Base-by-base conservation (phyloP, 192 early-diverging fungal genomes). In the Coemansia sp. region DNA sequence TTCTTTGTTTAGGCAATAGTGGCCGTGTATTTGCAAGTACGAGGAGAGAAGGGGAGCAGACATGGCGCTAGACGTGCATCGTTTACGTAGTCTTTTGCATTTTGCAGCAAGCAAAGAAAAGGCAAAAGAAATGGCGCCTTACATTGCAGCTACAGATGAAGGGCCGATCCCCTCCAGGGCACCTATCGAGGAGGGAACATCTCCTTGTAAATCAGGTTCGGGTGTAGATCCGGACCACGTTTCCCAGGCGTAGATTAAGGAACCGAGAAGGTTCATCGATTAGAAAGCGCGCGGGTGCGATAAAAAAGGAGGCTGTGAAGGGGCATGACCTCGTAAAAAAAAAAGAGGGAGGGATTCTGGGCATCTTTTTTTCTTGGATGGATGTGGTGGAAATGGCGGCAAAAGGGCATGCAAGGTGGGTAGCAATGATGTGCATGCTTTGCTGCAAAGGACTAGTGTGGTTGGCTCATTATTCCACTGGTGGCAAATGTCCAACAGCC, bases 51-150 rank as follows among this genome's bases (percentile, higher is more conserved):
- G 31, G 53, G 48, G 19, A 51, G 45, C 48, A 31, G 53, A 56
- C 53, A 56, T 56, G 29, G 53, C 53, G 53, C 17, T 35, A 56
- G 53, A 56, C 24, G 11, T 33, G 53, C 53, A 56, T 56, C 27
- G 53, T 56, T 56, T 31, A 35, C 53, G 53, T 56, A 56, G 29
- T 33, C 53, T 56, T 34, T 13, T 56, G 53, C 53, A 64, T 64
- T 35, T 36, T 48, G 33, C 40, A 64, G 39, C 21, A 33, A n/a
- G 1, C 48, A 34, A 63, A 41, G 3, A 46, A 46, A 64, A 50
- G 31, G 13, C n/a, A 33, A 42, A 63, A 29, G 7, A 9, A 24
- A 29, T 33, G 31, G 31, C 13, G 9, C 13, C 29, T 33, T 54
- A 2, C 51, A 9, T 56, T 56, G 4, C 14, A n/a, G n/a, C n/a